Percentiles rank a stretch among this genome's conserved stretches.
Conservation (phyloP, 768 basidiomycete genomes). For the Kockovaella imperatae region DNA sequence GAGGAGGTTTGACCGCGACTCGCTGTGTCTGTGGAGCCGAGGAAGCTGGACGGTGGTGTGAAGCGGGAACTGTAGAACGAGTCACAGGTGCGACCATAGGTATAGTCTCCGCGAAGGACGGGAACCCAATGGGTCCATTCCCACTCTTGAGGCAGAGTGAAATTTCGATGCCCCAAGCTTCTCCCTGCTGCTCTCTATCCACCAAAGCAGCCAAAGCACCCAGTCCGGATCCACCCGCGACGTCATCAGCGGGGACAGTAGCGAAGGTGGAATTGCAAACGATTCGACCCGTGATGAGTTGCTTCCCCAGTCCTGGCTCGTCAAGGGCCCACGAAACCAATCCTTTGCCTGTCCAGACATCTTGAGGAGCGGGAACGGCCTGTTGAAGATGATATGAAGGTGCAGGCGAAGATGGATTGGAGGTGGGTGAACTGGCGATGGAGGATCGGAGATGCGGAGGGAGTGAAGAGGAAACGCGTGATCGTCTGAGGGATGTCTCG, state of each 20-base stretch:
- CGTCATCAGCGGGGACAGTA: neutral
- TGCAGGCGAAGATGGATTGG: slow-evolving; percentile 13
- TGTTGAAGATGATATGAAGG: neutral
- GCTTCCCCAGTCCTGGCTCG: slow-evolving; percentile 36
- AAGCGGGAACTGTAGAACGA: neutral
- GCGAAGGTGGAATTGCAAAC: slow-evolving; percentile 20
- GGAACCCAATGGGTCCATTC: slow-evolving; percentile 2
- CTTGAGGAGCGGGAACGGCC: slow-evolving; percentile 5
- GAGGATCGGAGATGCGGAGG: slow-evolving; percentile 13
- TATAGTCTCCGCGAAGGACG: too few species aligned
- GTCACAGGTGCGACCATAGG: slow-evolving; percentile 5
- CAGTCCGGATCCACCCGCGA: slow-evolving; percentile 10
- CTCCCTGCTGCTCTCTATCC: slow-evolving; percentile 14
- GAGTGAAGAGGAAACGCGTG: slow-evolving; percentile 19
- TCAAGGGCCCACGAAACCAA: slow-evolving; percentile 31
- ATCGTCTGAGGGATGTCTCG: slow-evolving; percentile 27
- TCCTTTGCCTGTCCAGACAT: slow-evolving; percentile 40
- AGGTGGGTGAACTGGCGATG: slow-evolving; percentile 14
- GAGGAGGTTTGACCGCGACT: neutral
- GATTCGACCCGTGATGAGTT: slow-evolving; percentile 34
- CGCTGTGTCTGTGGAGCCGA: neutral
- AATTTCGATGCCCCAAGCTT: slow-evolving; percentile 35
- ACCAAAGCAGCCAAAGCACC: slow-evolving; percentile 26
- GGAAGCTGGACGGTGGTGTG: neutral
- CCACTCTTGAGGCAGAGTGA: slow-evolving; percentile 23